phyloP scores from a whole-genome alignment of 2,329 filamentous ascomycete species.

The Knoxdaviesia capensis region DNA sequence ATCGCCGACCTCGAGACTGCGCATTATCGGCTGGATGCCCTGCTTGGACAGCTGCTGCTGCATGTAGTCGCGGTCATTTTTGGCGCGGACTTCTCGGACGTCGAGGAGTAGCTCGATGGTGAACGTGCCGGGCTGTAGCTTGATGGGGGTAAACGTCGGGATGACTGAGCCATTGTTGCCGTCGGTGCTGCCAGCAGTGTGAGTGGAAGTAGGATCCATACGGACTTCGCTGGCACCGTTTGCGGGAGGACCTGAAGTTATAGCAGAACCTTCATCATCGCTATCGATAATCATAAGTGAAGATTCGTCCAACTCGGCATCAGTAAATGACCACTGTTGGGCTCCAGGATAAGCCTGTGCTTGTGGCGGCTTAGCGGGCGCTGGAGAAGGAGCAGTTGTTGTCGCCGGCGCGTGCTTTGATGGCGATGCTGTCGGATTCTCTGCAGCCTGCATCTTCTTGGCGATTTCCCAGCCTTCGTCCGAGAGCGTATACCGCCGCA shows the following conservation, averaged over 20 bases:
- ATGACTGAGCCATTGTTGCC: slow-evolving; percentile 9
- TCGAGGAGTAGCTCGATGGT: slow-evolving; percentile 56
- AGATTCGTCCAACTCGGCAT: too few relatives aligned
- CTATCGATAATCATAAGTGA: too few relatives aligned
- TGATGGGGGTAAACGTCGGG: slow-evolving; percentile 36
- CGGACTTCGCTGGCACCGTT: too few relatives aligned
- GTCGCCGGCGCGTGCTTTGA: too few relatives aligned
- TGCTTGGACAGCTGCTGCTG: slow-evolving; percentile 48
- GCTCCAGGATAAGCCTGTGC: too few relatives aligned
- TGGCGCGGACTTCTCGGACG: slow-evolving; percentile 52
- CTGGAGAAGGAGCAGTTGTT: too few relatives aligned
- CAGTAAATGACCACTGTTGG: too few relatives aligned
- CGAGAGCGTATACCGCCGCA: slow-evolving; percentile 48
- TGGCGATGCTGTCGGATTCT: slow-evolving; percentile 2
- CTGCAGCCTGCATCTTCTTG: slow-evolving; percentile 29
- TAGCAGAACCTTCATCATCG: too few relatives aligned
- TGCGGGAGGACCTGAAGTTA: too few relatives aligned
- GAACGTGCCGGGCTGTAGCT: slow-evolving; percentile 43
- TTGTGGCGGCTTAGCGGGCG: too few relatives aligned
- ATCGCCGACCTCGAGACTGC: slow-evolving; percentile 53
- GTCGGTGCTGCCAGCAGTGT: too few relatives aligned
- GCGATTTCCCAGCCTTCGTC: slow-evolving; percentile 65
- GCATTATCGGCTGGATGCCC: slow-evolving; percentile 44
- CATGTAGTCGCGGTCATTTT: slow-evolving; percentile 59
- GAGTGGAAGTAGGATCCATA: too few relatives aligned